phyloP scores from a whole-genome alignment of 495 filamentous ascomycete genomes.

The Astrothelium macrocarpum region DNA sequence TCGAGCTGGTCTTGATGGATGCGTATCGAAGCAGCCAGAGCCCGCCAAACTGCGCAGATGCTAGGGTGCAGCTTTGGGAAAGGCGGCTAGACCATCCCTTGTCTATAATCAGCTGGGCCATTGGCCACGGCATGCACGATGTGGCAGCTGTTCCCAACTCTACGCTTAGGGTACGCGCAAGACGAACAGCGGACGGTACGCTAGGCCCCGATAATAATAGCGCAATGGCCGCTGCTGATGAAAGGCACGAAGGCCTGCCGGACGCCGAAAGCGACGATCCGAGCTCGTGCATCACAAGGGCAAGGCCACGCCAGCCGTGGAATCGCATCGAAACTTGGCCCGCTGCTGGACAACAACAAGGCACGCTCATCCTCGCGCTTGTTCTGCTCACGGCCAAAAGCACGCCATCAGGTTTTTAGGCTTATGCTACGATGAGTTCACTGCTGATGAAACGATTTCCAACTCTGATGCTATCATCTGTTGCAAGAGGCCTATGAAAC shows the following conservation, averaged over 20 bases:
- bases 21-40: neutral
- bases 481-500: neutral
- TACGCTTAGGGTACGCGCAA: neutral
- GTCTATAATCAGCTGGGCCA: neutral
- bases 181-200: neutral
- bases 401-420: neutral
- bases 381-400: neutral
- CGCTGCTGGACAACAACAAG: conserved; percentile 1
- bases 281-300: neutral
- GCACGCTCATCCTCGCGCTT: neutral
- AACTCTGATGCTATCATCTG: neutral
- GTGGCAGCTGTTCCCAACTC: neutral
- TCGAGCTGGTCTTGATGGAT: conserved; percentile 2
- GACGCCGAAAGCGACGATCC: neutral
- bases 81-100: neutral
- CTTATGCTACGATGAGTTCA: neutral
- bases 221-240: neutral
- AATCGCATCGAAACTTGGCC: conserved; percentile 4
- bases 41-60: neutral
- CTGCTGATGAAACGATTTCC: neutral
- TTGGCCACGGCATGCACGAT: neutral
- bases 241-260: neutral
- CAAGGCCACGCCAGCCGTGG: conserved; percentile 4
- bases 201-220: conserved; percentile 1
- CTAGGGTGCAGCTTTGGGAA: conserved; percentile 1